Conservation (phyloP, 345 rosid species). For the Salix koriyanagi region DNA sequence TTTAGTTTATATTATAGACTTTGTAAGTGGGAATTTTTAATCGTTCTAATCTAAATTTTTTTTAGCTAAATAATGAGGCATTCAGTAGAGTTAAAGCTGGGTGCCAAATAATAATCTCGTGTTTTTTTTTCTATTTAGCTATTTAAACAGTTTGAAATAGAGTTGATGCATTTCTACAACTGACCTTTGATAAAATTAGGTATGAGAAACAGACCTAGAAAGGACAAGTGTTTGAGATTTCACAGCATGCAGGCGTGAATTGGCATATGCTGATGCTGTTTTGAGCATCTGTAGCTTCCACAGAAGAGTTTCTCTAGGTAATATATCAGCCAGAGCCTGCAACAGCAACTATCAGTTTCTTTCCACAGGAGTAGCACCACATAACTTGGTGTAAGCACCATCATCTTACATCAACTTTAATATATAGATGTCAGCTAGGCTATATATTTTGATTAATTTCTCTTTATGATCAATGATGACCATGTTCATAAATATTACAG, state of each 20-base stretch:
- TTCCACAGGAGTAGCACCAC: constrained; percentile 6
- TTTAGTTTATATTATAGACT: not conserved
- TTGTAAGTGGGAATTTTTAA: too few relatives aligned
- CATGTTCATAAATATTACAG: too few relatives aligned
- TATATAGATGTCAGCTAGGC: too few relatives aligned
- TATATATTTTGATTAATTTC: too few relatives aligned
- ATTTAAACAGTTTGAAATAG: too few relatives aligned
- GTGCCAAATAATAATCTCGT: too few relatives aligned
- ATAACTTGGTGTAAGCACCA: not conserved
- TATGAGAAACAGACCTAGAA: constrained; percentile 37
- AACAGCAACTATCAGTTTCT: constrained; percentile 19
- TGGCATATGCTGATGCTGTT: constrained; percentile 55
- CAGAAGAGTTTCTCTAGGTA: constrained; percentile 60
- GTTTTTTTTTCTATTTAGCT: too few relatives aligned
- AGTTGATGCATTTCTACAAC: not conserved
- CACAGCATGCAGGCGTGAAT: constrained; percentile 67
- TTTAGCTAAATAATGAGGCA: too few relatives aligned
- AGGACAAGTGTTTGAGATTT: constrained; percentile 63
- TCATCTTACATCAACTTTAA: too few relatives aligned
- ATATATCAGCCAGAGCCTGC: constrained; percentile 57
- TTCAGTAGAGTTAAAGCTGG: too few relatives aligned
- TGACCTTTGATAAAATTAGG: not conserved
- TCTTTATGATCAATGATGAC: too few relatives aligned
- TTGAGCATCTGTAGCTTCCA: constrained; percentile 79
- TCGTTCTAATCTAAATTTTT: too few relatives aligned